Base-by-base conservation (phyloP, 345 rosid genomes). In the Dimocarpus longan region DNA sequence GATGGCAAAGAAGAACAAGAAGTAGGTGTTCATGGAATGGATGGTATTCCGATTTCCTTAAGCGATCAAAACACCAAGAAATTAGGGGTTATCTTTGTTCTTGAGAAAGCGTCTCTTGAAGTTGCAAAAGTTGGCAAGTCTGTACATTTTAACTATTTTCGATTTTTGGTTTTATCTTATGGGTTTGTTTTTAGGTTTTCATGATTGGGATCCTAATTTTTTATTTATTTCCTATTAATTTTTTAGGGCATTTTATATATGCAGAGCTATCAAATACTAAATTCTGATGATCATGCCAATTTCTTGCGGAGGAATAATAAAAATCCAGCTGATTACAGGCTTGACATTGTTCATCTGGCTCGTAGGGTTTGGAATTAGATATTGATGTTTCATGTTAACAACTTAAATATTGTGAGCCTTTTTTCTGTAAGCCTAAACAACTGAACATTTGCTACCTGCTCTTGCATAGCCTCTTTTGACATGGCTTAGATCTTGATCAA, bases 51-150 rank as follows among this genome's bases (percentile, higher is more conserved):
- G 16, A 79, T 91, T 79, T 74, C 64, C 52, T 85, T 83, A 0
- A 70, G 67, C 39, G 83, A 86, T 66, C 62, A 18, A 60, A 86
- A 80, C 12, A 70, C 68, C 4, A 82, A 84, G 28, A 84, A 85
- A 74, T 75, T 85, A 0, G 93, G 92, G 0, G 88, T 91, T 28
- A 82, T 86, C 39, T 95, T 95, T 60, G 91, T 95, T 68, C 96
- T 93, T 6, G 98, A 93, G 90, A 93, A 83, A 76, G 98, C 97
- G 37, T 87, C 94, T 69, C 87, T 93, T 71, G 98, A 93, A 86
- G 95, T 93, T 65, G 98, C 95, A n/a, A 93, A 95, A 87, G 93
- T 95, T 84, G 99, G 99, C 83, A 93, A 93, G 98, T 93, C 18
- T 40, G 22, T 50, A 50, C 21, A 8, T 46, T 43, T 8, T 7